phyloP scores from a whole-genome alignment of 768 basidiomycete species.

The Myochromella boudieri region DNA sequence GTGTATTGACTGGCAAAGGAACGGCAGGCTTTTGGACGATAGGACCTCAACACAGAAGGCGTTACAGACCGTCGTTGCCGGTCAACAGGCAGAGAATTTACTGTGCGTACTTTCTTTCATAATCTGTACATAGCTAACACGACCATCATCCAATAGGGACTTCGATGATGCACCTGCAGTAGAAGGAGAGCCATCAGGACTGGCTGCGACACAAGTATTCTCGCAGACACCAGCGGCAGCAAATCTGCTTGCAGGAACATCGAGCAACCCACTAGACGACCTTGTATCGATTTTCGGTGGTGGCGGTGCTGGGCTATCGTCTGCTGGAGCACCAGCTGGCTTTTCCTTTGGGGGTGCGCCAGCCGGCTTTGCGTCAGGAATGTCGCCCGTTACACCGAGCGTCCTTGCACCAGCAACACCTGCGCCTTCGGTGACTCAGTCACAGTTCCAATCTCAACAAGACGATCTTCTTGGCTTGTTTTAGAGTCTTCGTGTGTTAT shows the following conservation, averaged over 20 bases:
- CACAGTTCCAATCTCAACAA: slow-evolving; percentile 33
- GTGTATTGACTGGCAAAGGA: slow-evolving; percentile 1
- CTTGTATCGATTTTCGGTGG: slow-evolving; percentile 89
- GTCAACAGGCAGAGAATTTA: slow-evolving; percentile 92
- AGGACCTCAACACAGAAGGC: slow-evolving; percentile 76
- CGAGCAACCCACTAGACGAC: slow-evolving; percentile 89
- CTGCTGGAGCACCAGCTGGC: slow-evolving; percentile 19
- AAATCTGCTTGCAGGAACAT: slow-evolving; percentile 74
- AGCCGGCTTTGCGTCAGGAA: slow-evolving; percentile 21
- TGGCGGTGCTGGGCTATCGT: slow-evolving; percentile 28
- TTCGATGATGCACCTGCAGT: slow-evolving; percentile 73
- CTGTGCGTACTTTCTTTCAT: slow-evolving; percentile 42
- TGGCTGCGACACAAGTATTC: slow-evolving; percentile 75
- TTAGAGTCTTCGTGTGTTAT: slow-evolving; percentile 26
- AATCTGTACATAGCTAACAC: slow-evolving; percentile 2
- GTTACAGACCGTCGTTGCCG: slow-evolving; percentile 86
- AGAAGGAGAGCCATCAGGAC: slow-evolving; percentile 68
- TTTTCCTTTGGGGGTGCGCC: slow-evolving; percentile 22
- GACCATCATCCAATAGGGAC: slow-evolving; percentile 48
- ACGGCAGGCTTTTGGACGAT: slow-evolving; percentile 60
- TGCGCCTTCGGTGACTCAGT: slow-evolving; percentile 20
- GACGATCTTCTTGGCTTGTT: slow-evolving; percentile 56
- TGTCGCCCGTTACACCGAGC: slow-evolving; percentile 31
- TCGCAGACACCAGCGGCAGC: slow-evolving; percentile 72
- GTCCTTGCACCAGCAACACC: slow-evolving; percentile 16